Evolutionary conservation across 441 rosid genomes (phyloP).

Genomic region (Kokia cookei): DNA sequence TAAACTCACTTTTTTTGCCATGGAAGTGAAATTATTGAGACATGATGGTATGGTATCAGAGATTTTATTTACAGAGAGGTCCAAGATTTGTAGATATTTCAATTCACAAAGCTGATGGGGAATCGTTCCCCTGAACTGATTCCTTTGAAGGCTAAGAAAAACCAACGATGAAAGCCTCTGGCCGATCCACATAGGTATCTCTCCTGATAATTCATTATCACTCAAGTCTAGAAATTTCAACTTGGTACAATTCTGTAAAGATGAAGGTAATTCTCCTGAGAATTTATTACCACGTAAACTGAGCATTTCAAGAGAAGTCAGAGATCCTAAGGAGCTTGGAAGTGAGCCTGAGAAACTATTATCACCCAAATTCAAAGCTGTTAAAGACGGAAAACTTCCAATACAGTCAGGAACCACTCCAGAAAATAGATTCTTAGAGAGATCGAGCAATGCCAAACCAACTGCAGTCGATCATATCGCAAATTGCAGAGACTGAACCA

Average conservation of each 20-base stretch:
- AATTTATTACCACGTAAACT: background rate
- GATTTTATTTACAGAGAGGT: too few species aligned
- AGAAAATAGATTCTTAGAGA: background rate
- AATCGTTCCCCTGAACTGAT: too few species aligned
- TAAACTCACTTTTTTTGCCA: too few species aligned
- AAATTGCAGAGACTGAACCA: background rate
- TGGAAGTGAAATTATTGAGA: too few species aligned
- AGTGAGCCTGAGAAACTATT: background rate
- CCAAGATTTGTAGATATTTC: too few species aligned
- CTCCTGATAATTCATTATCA: too few species aligned
- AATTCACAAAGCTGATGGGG: too few species aligned
- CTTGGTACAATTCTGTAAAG: background rate
- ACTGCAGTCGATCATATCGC: fast-evolving
- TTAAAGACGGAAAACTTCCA: fast-evolving
- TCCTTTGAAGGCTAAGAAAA: too few species aligned
- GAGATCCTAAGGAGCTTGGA: background rate
- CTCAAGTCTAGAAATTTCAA: background rate
- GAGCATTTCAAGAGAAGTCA: background rate
- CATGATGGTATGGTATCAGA: too few species aligned
- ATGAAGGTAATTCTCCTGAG: background rate
- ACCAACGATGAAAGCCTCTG: too few species aligned
- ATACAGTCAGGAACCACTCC: background rate
- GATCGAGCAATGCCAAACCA: background rate
- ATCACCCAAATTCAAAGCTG: background rate
- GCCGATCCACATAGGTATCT: too few species aligned